These are phyloP conservation scores for Aspergillus luchuensis DNA, from an alignment of 2,329 filamentous ascomycete species.

Conservation along the genomic window DNA sequence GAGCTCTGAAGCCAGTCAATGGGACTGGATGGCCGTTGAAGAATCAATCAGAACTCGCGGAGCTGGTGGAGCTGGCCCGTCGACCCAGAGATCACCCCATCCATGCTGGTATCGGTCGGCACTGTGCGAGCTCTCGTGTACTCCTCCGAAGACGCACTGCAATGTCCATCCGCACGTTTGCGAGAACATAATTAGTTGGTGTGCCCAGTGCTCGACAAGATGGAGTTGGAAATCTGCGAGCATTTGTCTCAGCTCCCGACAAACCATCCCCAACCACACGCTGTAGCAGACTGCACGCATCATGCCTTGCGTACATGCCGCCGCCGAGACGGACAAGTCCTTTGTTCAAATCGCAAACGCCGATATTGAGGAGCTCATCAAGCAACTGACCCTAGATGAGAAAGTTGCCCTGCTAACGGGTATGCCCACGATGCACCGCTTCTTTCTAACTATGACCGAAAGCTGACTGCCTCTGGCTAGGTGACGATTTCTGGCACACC, in stretches of 20 bases:
- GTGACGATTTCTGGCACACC: slow-evolving; percentile 68
- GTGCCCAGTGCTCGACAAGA: background rate
- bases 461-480: slow-evolving; percentile 17
- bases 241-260: background rate
- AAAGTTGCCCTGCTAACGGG: slow-evolving; percentile 51
- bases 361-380: slow-evolving; percentile 51
- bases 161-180: background rate
- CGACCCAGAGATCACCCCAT: no score
- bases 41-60: background rate
- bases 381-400: slow-evolving; percentile 56
- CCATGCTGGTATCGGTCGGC: no score
- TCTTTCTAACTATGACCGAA: background rate
- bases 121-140: no score
- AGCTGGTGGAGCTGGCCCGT: background rate
- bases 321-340: background rate
- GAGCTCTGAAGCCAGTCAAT: background rate
- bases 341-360: slow-evolving; percentile 6
- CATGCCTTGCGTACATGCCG: background rate
- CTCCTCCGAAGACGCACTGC: background rate
- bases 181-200: background rate
- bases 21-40: background rate
- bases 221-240: background rate
- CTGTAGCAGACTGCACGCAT: background rate
- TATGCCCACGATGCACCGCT: slow-evolving; percentile 14
- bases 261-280: background rate